These are phyloP conservation scores for Leccinum rimulosum DNA, from an alignment of 768 basidiomycete species.

Conservation along the genomic window DNA sequence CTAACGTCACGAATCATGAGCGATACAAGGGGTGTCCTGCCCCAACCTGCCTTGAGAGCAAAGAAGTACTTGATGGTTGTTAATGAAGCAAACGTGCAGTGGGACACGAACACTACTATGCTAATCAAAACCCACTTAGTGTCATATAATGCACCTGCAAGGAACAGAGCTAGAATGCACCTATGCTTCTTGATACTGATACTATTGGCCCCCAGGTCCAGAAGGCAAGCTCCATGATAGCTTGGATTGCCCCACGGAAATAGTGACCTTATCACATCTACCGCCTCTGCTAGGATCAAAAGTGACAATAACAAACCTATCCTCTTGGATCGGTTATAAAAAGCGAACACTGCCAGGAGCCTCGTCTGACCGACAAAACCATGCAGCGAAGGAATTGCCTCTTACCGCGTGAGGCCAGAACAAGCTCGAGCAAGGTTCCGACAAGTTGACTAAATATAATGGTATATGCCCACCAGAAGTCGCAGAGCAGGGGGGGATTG, in stretches of 20 bases:
- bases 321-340: constrained; percentile 18
- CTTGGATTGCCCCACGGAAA: background rate
- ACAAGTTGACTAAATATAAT: background rate
- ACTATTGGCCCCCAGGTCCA: background rate
- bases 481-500: constrained; percentile 9
- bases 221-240: constrained; percentile 13
- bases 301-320: constrained; percentile 8
- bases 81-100: constrained; percentile 14
- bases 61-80: constrained; percentile 20
- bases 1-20: constrained; percentile 19
- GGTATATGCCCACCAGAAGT: constrained; percentile 13
- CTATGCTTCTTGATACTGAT: constrained; percentile 1
- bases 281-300: constrained; percentile 7
- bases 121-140: constrained; percentile 1
- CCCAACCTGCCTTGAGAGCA: constrained; percentile 14
- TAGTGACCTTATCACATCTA: constrained; percentile 1
- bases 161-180: constrained; percentile 1
- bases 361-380: background rate
- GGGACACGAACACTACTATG: constrained; percentile 11
- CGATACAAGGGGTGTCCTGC: constrained; percentile 18
- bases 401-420: constrained; percentile 19
- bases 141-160: background rate
- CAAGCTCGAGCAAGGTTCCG: constrained; percentile 13
- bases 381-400: background rate
- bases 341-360: constrained; percentile 13